These are phyloP conservation scores for Phylloporus sp. DNA, from an alignment of 1,284 basidiomycete genomes.

Conservation along the genomic window DNA sequence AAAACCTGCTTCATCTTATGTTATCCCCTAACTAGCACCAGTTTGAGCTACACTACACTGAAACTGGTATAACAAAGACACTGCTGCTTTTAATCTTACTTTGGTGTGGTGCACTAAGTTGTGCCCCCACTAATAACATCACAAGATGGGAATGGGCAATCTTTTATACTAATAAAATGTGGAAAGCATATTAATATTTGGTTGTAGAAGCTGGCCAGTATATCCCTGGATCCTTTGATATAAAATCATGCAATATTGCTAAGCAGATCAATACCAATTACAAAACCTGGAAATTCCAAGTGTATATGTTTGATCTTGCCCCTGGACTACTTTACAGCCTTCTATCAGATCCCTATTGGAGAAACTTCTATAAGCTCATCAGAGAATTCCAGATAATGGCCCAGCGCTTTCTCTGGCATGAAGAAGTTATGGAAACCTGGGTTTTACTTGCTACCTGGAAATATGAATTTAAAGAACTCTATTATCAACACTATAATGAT, in stretches of 20 bases:
- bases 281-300: conserved; percentile 10
- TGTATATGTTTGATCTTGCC: neutral
- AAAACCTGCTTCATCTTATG: too few species aligned
- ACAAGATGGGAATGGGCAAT: neutral
- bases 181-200: neutral
- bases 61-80: too few species aligned
- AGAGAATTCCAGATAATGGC: neutral
- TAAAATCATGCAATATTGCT: conserved; percentile 3
- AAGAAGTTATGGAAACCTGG: too few species aligned
- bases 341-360: conserved; percentile 4
- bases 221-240: neutral
- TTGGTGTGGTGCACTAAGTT: neutral
- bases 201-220: neutral
- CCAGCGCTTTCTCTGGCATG: too few species aligned
- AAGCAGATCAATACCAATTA: conserved; percentile 6
- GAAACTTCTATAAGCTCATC: conserved; percentile 8
- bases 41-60: too few species aligned
- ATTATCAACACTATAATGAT: too few species aligned
- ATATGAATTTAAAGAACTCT: too few species aligned
- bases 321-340: neutral
- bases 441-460: too few species aligned
- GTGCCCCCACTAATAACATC: neutral
- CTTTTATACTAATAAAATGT: neutral
- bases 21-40: too few species aligned
- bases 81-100: neutral